Evolutionary conservation across 2,329 filamentous ascomycete species (phyloP), one percentile per base, ranked within the genome.

Genomic region (Diplodia scrobiculata): DNA sequence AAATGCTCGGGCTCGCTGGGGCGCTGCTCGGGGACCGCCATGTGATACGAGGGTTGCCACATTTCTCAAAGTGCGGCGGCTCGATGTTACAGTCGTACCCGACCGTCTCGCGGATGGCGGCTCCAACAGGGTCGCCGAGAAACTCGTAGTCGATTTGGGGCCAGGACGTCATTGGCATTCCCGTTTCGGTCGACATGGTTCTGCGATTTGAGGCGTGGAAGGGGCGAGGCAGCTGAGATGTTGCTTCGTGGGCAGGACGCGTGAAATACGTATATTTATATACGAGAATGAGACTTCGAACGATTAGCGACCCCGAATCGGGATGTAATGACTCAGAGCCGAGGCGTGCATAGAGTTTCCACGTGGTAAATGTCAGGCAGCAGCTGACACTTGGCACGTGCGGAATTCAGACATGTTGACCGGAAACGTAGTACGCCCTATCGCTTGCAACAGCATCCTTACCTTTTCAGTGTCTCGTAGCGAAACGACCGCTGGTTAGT

Each of bases 271-370:
- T 25, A 3, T 25, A 25, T 25, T 25, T 3, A 25, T 25, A 25
- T 25, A 25, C 25, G 25, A 25, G 25, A 1, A 25, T 25, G 2
- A 25, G 25, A 25, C 25, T 25, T 25, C 25, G 25, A 25, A 25
- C 25, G 25, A 25, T 51, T 11, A 14, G 6, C 48, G 21, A 21
- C n/a, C 60, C 70, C 4, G 71, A 2, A 9, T 51, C 48, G 48
- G 25, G 11, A 51, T 17, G 13, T 14, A n/a, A 5, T 29, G 14
- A 14, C 13, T 9, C 25, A 51, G 9, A 51, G 48, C 48, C 48
- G 48, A n/a, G 5, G 11, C 11, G 2, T 25, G 48, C 1, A 17
- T 27, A 29, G 4, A 27, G 48, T 5, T 1, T 5, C 21, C 11
- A 9, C 21, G 21, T 29, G 5, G n/a, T 3, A 25, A 25, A 25